phyloP scores from a whole-genome alignment of 2,329 filamentous ascomycete genomes.

The Fusarium sp. region DNA sequence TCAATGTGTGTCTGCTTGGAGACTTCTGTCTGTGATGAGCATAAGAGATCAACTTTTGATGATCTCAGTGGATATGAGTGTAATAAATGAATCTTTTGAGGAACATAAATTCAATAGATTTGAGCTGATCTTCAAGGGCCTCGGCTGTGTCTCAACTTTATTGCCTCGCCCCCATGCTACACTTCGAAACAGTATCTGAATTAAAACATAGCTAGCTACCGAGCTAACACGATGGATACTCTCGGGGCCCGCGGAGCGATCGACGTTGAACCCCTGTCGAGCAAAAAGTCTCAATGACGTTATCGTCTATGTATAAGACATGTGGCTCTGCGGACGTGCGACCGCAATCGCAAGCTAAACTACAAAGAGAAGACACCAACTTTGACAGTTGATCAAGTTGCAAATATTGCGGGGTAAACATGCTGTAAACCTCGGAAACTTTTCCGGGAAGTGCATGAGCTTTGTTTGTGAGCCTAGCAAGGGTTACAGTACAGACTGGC shows the following conservation, averaged over 20 bases:
- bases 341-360: slow-evolving; percentile 38
- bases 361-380: background rate
- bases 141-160: background rate
- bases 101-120: background rate
- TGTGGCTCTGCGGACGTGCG: background rate
- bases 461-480: background rate
- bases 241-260: background rate
- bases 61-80: background rate
- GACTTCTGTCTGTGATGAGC: background rate
- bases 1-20: background rate
- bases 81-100: background rate
- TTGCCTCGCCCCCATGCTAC: background rate
- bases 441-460: background rate
- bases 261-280: background rate
- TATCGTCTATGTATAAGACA: background rate
- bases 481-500: background rate
- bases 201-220: slow-evolving; percentile 33
- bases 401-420: slow-evolving; percentile 26
- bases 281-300: background rate
- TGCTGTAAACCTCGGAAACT: slow-evolving; percentile 4
- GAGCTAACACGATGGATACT: slow-evolving; percentile 3
- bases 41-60: background rate
- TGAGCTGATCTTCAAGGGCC: background rate
- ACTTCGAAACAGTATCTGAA: slow-evolving; percentile 10
- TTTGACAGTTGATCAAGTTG: background rate